Conservation (phyloP, 75 land plant genomes). For the Sequoiadendron giganteum region DNA sequence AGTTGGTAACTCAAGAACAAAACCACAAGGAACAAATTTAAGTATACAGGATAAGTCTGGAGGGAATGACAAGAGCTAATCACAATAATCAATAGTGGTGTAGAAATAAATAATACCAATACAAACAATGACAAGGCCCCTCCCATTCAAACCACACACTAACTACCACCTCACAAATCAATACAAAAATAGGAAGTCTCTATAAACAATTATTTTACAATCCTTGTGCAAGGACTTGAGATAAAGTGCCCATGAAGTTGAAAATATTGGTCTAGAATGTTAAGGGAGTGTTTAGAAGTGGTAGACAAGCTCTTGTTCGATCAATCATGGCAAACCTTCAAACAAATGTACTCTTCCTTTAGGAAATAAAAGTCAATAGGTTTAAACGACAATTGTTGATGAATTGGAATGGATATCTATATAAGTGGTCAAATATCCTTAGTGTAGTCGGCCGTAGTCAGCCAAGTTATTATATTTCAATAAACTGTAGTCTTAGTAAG, state of each 20-base stretch:
- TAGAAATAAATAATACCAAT: too few relatives aligned
- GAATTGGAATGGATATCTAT: background rate
- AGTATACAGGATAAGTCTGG: too few relatives aligned
- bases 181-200: background rate
- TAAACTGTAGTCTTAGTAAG: too few relatives aligned
- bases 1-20: too few relatives aligned
- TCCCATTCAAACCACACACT: background rate
- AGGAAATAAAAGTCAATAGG: background rate
- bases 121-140: background rate
- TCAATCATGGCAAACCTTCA: background rate
- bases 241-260: background rate
- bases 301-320: background rate
- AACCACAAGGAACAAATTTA: too few relatives aligned
- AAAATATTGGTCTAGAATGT: background rate
- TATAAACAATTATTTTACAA: background rate
- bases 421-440: too few relatives aligned
- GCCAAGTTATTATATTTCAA: too few relatives aligned
- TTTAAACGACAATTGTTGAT: background rate
- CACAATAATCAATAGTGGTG: too few relatives aligned
- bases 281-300: background rate
- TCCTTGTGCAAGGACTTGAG: background rate
- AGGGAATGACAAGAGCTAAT: too few relatives aligned
- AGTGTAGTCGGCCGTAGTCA: too few relatives aligned
- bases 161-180: too few relatives aligned
- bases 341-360: background rate